Base-by-base conservation (phyloP, 768 basidiomycete species). In the Mycena capillaripes region DNA sequence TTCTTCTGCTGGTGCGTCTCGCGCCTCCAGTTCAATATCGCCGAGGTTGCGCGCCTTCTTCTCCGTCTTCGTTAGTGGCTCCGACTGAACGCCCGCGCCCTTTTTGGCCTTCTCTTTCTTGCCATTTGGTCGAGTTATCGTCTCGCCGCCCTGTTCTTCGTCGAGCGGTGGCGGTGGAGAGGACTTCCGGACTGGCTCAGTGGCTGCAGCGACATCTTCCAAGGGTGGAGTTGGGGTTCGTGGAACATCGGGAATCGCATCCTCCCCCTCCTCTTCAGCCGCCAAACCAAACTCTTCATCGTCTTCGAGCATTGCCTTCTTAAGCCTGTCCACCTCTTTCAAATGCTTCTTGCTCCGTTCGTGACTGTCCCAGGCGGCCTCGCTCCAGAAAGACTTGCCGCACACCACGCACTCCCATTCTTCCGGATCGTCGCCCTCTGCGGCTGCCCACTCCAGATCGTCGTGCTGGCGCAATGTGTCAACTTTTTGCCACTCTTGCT, bases 401-500 rank as follows among this genome's bases (percentile, higher is more conserved):
- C 98, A 99, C 10, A 92, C 97, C n/a, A 98, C 92, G 77, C 98
- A 99, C 79, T 97, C 97, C 92, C 93, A 96, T 78, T 94, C 94
- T 76, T 96, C 94, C 6, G 88, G 82, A 69, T 92, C 89, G 32
- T 89, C 90, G 8, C 90, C 91, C 78, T 93, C 93, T 2, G 88
- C 93, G 10, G 86, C 86, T 4, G 90, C 91, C 92, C 93, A 95
- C 71, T 95, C 92, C 6, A 93, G 83, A 76, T 95, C 95, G 2
- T 84, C 88, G 70, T 90, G 87, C 46, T 85, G 65, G 62, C 79
- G 79, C 60, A 73, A 78, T 12, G 69, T 79, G 65, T 89, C 84
- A 4, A 92, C 82, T 75, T 89, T 91, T 80, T 98, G 96, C 97
- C 97, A 98, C 23, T 92, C 92, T 80, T 98, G 97, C 73, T 94